Conservation (phyloP, 345 rosid genomes). For the Brassica juncea region DNA sequence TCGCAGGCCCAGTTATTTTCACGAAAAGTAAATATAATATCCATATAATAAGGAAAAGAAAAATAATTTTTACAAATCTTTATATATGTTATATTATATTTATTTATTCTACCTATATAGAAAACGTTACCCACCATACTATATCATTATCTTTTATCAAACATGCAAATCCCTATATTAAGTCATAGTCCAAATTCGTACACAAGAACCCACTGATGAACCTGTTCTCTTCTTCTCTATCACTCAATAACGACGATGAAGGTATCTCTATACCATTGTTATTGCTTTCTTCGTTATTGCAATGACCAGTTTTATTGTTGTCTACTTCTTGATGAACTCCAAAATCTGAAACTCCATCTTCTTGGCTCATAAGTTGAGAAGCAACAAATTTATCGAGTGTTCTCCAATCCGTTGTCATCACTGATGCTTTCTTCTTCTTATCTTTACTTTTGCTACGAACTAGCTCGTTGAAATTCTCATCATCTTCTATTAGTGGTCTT, state of each 20-base stretch:
- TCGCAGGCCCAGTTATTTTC: conserved; percentile 19
- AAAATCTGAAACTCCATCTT: conserved; percentile 46
- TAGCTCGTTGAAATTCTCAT: conserved; percentile 30
- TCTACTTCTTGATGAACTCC: conserved; percentile 25
- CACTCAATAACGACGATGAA: conserved; percentile 52
- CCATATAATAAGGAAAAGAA: neutral
- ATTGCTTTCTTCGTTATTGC: conserved; percentile 21
- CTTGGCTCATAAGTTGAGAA: conserved; percentile 83
- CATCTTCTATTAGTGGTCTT: conserved; percentile 32
- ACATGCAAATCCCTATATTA: conserved; percentile 58
- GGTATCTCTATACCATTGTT: conserved; percentile 18
- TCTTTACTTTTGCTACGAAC: conserved; percentile 20
- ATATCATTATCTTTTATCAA: conserved; percentile 43
- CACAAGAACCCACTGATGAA: conserved; percentile 53
- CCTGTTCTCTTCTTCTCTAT: conserved; percentile 50
- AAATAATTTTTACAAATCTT: conserved; percentile 11
- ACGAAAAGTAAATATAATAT: neutral
- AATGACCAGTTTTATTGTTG: neutral
- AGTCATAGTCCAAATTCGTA: conserved; percentile 52
- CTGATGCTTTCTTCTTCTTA: conserved; percentile 31
- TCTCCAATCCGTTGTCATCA: conserved; percentile 79
- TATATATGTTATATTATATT: conserved; percentile 33
- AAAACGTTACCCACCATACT: conserved; percentile 23
- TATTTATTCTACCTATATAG: conserved; percentile 25
- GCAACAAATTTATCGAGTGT: conserved; percentile 89